Conservation (phyloP, 2,329 filamentous ascomycete species). For the Aureobasidium lini region DNA sequence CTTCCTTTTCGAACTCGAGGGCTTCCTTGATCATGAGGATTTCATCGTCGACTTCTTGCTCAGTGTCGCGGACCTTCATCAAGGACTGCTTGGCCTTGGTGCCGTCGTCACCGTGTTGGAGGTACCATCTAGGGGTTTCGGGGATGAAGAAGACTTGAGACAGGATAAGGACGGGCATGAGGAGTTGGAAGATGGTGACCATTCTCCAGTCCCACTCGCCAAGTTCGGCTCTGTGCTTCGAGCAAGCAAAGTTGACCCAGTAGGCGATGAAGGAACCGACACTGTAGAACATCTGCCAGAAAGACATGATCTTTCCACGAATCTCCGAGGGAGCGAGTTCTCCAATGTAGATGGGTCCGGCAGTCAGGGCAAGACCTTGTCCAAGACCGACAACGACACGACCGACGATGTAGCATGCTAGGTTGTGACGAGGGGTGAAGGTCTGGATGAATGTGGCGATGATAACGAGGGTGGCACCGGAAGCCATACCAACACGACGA, state of each 20-base stretch:
- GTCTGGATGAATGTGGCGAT: conserved; percentile 62
- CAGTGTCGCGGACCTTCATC: conserved; percentile 53
- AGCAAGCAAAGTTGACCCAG: conserved; percentile 59
- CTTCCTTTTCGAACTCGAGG: conserved; percentile 64
- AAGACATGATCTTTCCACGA: conserved; percentile 60
- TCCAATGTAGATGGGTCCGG: conserved; percentile 64
- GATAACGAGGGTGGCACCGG: conserved; percentile 58
- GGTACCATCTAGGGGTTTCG: conserved; percentile 61
- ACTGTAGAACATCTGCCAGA: conserved; percentile 62
- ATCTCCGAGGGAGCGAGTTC: conserved; percentile 59
- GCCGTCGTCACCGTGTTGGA: conserved; percentile 53
- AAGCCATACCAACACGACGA: conserved; percentile 53
- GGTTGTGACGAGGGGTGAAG: conserved; percentile 49
- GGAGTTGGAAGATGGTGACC: conserved; percentile 64
- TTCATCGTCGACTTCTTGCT: conserved; percentile 61
- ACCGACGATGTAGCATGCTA: conserved; percentile 61
- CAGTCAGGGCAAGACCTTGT: conserved; percentile 58
- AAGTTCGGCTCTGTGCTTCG: conserved; percentile 46
- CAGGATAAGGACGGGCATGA: conserved; percentile 59
- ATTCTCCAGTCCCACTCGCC: conserved; percentile 60
- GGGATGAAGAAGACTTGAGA: conserved; percentile 57
- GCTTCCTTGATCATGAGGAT: conserved; percentile 58
- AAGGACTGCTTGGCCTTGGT: conserved; percentile 55
- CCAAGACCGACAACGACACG: conserved; percentile 63
- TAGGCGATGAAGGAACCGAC: conserved; percentile 60